Conservation (phyloP, 768 basidiomycete genomes). For the Antrodiella citrinella region DNA sequence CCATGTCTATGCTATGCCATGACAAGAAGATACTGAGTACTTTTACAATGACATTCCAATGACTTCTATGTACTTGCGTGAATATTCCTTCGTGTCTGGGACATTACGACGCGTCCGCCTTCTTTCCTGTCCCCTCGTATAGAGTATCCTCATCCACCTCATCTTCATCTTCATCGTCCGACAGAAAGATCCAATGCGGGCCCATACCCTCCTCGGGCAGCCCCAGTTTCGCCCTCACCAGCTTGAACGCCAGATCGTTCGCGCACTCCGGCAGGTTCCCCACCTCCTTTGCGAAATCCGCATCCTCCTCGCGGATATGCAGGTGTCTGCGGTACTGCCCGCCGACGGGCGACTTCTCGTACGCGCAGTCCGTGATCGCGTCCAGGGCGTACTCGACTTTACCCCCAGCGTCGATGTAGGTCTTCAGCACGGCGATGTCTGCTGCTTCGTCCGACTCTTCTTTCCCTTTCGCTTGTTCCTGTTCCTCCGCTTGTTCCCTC, state of each 20-base stretch:
- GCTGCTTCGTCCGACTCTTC: neutral
- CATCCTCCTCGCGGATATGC: slow-evolving; percentile 16
- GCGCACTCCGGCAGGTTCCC: slow-evolving; percentile 13
- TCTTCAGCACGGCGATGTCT: neutral
- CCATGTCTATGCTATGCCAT: too few relatives aligned
- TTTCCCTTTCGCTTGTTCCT: neutral
- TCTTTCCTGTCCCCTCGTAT: slow-evolving; percentile 3
- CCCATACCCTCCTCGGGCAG: slow-evolving; percentile 12
- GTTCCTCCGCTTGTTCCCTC: neutral
- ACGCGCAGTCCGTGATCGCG: slow-evolving; percentile 20
- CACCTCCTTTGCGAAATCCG: slow-evolving; percentile 8
- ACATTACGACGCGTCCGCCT: neutral
- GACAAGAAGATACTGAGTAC: too few relatives aligned
- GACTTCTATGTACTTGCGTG: too few relatives aligned
- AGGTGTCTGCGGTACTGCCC: slow-evolving; percentile 12
- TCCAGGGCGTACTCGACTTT: slow-evolving; percentile 22
- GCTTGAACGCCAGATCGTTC: slow-evolving; percentile 24
- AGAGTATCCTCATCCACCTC: slow-evolving; percentile 4
- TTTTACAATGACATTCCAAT: too few relatives aligned
- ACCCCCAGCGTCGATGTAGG: slow-evolving; percentile 22
- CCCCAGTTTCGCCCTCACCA: slow-evolving; percentile 22
- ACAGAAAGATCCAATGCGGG: slow-evolving; percentile 11
- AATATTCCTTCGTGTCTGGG: neutral
- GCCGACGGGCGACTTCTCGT: slow-evolving; percentile 21
- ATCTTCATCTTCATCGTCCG: slow-evolving; percentile 1